Percentiles rank a stretch among this genome's conserved stretches.
Conservation (phyloP, 2,329 filamentous ascomycete species). For the Fusarium siculi region DNA sequence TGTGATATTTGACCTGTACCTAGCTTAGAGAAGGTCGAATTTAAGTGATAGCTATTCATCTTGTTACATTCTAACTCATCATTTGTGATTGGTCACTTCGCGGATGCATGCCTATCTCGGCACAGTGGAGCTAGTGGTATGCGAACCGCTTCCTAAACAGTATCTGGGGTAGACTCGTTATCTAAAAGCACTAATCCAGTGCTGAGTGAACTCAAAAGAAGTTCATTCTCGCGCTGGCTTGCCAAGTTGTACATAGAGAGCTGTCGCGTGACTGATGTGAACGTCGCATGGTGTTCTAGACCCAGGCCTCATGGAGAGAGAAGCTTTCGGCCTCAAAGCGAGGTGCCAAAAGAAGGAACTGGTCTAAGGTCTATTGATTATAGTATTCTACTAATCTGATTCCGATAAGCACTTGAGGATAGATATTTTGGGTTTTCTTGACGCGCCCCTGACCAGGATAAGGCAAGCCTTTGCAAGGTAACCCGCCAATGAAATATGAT, state of each 20-base stretch:
- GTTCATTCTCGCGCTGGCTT: conserved; percentile 3
- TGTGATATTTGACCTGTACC: neutral
- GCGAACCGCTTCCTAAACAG: neutral
- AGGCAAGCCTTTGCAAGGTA: too few species aligned
- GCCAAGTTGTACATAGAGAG: neutral
- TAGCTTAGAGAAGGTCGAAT: neutral
- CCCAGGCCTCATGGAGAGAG: too few species aligned
- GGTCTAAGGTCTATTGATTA: too few species aligned
- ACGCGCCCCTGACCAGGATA: too few species aligned
- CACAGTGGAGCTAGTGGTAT: neutral
- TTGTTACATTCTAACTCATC: neutral
- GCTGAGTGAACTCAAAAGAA: neutral
- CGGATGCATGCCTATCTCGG: conserved; percentile 19
- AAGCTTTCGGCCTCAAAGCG: too few species aligned
- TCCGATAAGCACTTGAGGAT: too few species aligned
- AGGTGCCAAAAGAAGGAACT: too few species aligned
- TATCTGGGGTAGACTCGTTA: neutral
- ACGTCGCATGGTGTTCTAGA: neutral
- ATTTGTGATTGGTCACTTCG: neutral
- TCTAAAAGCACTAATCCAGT: neutral
- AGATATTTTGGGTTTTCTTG: too few species aligned
- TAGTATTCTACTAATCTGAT: too few species aligned
- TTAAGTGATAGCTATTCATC: neutral
- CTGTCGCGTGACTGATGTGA: neutral
- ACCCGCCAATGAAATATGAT: too few species aligned